A percentile compares a stretch with the other conserved stretches of the same genome.
Evolutionary conservation across 306 rosid genomes (phyloP).

Genomic region (Prinsepia uniflora): DNA sequence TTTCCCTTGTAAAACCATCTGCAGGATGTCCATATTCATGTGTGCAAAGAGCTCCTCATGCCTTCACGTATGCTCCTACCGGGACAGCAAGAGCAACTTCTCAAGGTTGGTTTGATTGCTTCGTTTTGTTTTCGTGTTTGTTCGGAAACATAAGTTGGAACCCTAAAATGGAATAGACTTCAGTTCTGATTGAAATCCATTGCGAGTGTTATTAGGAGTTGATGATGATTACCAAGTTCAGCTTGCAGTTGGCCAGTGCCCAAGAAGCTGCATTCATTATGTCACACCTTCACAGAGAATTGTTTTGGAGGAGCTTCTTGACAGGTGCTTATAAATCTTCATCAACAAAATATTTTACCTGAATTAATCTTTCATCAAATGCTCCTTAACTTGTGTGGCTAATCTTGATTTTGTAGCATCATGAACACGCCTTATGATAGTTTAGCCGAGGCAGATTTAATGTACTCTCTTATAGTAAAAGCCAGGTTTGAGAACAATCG

Average conservation of each 20-base stretch:
- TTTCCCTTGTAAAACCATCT: constrained; percentile 5
- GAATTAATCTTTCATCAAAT: neutral
- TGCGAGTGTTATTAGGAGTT: constrained; percentile 46
- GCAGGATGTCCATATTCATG: constrained; percentile 87
- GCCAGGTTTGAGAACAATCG: constrained; percentile 84
- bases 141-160: constrained; percentile 9
- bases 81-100: constrained; percentile 77
- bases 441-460: constrained; percentile 73
- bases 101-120: constrained; percentile 54
- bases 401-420: constrained; percentile 47
- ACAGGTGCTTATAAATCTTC: constrained; percentile 41
- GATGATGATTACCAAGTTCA: constrained; percentile 79
- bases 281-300: constrained; percentile 88
- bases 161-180: no score
- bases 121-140: neutral
- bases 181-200: neutral
- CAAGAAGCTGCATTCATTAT: constrained; percentile 83
- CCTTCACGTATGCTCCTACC: constrained; percentile 59
- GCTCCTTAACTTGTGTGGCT: constrained; percentile 10
- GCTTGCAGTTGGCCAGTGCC: constrained; percentile 86
- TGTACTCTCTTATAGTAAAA: constrained; percentile 71
- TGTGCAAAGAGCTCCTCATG: constrained; percentile 77
- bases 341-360: neutral
- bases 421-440: constrained; percentile 53
- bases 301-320: constrained; percentile 76